phyloP scores from a whole-genome alignment of 768 basidiomycete species.

The Auriculariales sp. region DNA sequence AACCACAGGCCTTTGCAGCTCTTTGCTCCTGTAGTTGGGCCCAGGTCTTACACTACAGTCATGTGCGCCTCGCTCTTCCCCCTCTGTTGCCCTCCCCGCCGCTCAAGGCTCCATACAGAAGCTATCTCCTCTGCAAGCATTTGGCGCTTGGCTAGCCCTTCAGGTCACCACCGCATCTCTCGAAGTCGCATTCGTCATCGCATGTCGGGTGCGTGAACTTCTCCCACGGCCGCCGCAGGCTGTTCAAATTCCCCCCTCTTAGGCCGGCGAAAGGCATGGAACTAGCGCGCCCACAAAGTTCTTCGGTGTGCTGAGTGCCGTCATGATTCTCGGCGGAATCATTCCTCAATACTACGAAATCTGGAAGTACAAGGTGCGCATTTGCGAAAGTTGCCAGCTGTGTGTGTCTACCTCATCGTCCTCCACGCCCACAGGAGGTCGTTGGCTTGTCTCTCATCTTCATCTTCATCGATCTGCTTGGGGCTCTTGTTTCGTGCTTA shows the following conservation, averaged over 20 bases:
- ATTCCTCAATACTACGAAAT: conserved; percentile 69
- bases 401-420: not conserved
- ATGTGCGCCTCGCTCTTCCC: conserved; percentile 13
- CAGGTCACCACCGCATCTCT: conserved; percentile 37
- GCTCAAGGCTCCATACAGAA: not conserved
- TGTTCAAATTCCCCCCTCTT: not conserved
- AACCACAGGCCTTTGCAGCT: conserved; percentile 50
- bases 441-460: conserved; percentile 57
- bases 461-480: conserved; percentile 54
- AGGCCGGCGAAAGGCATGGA: conserved; percentile 25
- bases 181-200: conserved; percentile 45
- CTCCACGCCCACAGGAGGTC: conserved; percentile 23
- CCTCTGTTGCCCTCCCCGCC: conserved; percentile 5
- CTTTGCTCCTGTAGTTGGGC: conserved; percentile 49
- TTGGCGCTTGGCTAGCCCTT: conserved; percentile 22
- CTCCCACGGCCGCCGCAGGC: conserved; percentile 3
- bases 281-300: conserved; percentile 27
- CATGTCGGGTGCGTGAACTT: conserved; percentile 29
- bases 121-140: conserved; percentile 10
- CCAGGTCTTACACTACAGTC: conserved; percentile 56
- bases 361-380: conserved; percentile 31
- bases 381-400: not conserved
- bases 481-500: conserved; percentile 48
- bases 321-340: conserved; percentile 34
- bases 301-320: conserved; percentile 47